Conservation (phyloP, 1,139 yeast species). For the Yamadazyma atlantica region DNA sequence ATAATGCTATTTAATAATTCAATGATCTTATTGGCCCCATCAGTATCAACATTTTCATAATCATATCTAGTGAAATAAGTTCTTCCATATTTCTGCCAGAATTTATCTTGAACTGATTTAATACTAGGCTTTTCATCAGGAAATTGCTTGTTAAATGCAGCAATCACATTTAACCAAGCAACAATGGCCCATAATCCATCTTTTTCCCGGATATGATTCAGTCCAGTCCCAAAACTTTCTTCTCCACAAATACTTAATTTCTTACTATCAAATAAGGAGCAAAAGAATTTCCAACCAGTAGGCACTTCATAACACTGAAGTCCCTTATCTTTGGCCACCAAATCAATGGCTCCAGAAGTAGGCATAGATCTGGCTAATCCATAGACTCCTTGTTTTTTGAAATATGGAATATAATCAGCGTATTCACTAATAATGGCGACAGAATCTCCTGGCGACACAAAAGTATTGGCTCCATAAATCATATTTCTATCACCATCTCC, state of each 20-base stretch:
- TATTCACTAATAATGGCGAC: constrained; percentile 97
- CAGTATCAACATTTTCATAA: constrained; percentile 77
- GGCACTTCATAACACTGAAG: constrained; percentile 90
- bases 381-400: constrained; percentile 78
- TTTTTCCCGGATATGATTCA: constrained; percentile 95
- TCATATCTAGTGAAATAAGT: constrained; percentile 98
- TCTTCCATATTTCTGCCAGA: constrained; percentile 94
- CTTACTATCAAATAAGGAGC: constrained; percentile 89
- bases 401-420: constrained; percentile 86
- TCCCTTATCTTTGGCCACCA: constrained; percentile 79
- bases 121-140: constrained; percentile 62
- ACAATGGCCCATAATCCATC: constrained; percentile 98
- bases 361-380: constrained; percentile 99
- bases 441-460: constrained; percentile 97
- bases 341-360: constrained; percentile 90
- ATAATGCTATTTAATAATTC: constrained; percentile 48
- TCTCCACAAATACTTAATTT: constrained; percentile 97
- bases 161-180: constrained; percentile 95
- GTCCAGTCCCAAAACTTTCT: constrained; percentile 97
- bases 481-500: constrained; percentile 99
- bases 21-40: constrained; percentile 73
- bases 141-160: constrained; percentile 65
- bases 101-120: constrained; percentile 74
- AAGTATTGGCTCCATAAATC: constrained; percentile 95
- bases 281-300: constrained; percentile 98